phyloP scores from a whole-genome alignment of 2,329 filamentous ascomycete species.

The Sphaerulina vaccinii region DNA sequence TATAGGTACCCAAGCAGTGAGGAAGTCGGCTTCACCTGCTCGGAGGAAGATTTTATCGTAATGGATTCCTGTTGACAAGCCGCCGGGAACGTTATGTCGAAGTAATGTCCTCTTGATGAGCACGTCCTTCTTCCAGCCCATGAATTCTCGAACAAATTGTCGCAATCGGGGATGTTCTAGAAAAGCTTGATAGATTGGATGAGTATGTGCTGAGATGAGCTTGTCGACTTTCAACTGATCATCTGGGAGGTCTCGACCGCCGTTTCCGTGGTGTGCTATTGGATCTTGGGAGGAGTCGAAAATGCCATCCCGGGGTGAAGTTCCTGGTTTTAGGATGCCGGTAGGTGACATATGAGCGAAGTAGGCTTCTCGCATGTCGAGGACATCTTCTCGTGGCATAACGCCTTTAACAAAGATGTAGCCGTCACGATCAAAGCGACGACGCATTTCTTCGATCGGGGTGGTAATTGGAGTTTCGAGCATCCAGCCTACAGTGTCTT shows the following conservation, averaged over 20 bases:
- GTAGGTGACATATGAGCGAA: conserved; percentile 42
- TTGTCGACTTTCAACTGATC: conserved; percentile 29
- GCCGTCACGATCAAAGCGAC: conserved; percentile 41
- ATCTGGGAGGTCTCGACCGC: conserved; percentile 33
- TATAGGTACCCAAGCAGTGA: conserved; percentile 41
- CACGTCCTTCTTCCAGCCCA: conserved; percentile 40
- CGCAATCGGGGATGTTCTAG: conserved; percentile 39
- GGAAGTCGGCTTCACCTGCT: conserved; percentile 37
- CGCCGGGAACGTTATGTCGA: conserved; percentile 42
- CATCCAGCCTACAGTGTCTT: conserved; percentile 36
- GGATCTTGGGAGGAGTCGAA: conserved; percentile 42
- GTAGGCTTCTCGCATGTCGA: conserved; percentile 43
- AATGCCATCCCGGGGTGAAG: conserved; percentile 42
- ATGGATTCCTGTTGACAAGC: conserved; percentile 42
- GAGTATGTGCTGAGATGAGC: conserved; percentile 38
- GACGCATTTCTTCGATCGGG: conserved; percentile 41
- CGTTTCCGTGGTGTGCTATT: conserved; percentile 30
- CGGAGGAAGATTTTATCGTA: conserved; percentile 47
- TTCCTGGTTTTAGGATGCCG: conserved; percentile 42
- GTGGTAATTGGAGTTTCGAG: conserved; percentile 37
- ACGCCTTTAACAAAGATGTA: conserved; percentile 47
- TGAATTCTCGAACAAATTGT: conserved; percentile 39
- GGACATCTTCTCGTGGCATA: conserved; percentile 45
- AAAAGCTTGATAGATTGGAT: conserved; percentile 37
- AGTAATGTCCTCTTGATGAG: conserved; percentile 40